These are phyloP conservation scores for Suillus decipiens DNA, from an alignment of 768 basidiomycete species.

Conservation along the genomic window DNA sequence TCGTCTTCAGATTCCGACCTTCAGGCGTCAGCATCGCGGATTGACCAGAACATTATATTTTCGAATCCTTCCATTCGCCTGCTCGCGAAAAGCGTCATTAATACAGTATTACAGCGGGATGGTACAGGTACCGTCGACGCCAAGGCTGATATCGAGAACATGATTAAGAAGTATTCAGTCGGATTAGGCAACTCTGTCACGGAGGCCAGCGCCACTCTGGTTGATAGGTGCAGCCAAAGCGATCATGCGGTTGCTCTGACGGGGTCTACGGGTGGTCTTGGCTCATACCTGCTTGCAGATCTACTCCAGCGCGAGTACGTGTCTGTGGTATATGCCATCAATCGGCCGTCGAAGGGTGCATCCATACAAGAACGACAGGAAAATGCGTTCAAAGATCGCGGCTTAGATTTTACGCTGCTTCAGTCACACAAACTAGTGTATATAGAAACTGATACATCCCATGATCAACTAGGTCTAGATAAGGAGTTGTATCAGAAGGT, in stretches of 20 bases:
- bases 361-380: slow-evolving; percentile 29
- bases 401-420: slow-evolving; percentile 29
- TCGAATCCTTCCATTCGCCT: slow-evolving; percentile 41
- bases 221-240: slow-evolving; percentile 2
- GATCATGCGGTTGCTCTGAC: slow-evolving; percentile 36
- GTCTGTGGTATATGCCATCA: slow-evolving; percentile 34
- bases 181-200: slow-evolving; percentile 18
- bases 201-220: slow-evolving; percentile 8
- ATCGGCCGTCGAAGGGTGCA: slow-evolving; percentile 27
- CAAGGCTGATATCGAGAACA: slow-evolving; percentile 31
- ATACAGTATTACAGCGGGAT: slow-evolving; percentile 10
- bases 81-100: slow-evolving; percentile 26
- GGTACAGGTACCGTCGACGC: slow-evolving; percentile 11
- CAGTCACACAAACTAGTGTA: slow-evolving; percentile 33
- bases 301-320: slow-evolving; percentile 28
- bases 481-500: slow-evolving; percentile 21
- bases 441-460: slow-evolving; percentile 34
- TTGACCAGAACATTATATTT: slow-evolving; percentile 38
- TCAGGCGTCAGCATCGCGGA: slow-evolving; percentile 23
- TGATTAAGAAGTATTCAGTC: slow-evolving; percentile 42
- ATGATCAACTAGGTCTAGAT: slow-evolving; percentile 33
- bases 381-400: slow-evolving; percentile 32
- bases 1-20: slow-evolving; percentile 31
- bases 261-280: slow-evolving; percentile 42
- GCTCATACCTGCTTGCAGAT: slow-evolving; percentile 35